phyloP scores from a whole-genome alignment of 352 stramenopile species.

The Pythium scleroteichum region DNA sequence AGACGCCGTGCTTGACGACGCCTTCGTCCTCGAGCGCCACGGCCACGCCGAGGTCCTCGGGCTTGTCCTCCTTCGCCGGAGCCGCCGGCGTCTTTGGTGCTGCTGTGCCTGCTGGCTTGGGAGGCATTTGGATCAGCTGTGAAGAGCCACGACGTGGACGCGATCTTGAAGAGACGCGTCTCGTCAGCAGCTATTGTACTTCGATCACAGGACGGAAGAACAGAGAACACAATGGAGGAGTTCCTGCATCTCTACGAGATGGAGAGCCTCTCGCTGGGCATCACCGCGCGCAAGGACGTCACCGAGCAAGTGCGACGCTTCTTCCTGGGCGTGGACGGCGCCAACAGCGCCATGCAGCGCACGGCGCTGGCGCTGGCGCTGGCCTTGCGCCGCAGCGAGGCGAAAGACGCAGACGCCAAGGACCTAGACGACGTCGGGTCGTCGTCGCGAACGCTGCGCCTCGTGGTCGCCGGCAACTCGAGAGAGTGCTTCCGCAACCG shows the following conservation, averaged over 20 bases:
- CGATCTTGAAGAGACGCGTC: constrained; percentile 33
- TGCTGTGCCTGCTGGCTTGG: constrained; percentile 25
- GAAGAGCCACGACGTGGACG: background rate
- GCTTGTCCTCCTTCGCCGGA: constrained; percentile 32
- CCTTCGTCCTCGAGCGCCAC: constrained; percentile 35
- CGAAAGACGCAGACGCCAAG: constrained; percentile 9
- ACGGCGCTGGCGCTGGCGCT: constrained; percentile 50
- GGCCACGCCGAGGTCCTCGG: constrained; percentile 28
- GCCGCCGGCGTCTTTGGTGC: constrained; percentile 22
- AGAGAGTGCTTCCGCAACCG: constrained; percentile 58
- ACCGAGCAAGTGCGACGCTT: constrained; percentile 46
- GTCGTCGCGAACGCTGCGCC: constrained; percentile 5
- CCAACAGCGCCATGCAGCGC: constrained; percentile 38
- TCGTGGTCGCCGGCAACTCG: constrained; percentile 57
- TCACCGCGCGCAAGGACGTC: constrained; percentile 62
- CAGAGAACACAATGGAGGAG: constrained; percentile 59
- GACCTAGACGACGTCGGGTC: constrained; percentile 1
- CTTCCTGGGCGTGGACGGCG: constrained; percentile 38
- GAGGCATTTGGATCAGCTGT: constrained; percentile 19
- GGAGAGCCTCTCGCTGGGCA: constrained; percentile 68
- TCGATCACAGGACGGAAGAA: background rate
- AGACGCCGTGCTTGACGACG: constrained; percentile 45
- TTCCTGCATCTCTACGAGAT: constrained; percentile 78
- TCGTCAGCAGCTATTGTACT: background rate
- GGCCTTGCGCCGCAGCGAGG: constrained; percentile 32